Evolutionary conservation across 139 green algal genomes (phyloP), one percentile per base, ranked within the genome.

Genomic region (Chlorella sp.): DNA sequence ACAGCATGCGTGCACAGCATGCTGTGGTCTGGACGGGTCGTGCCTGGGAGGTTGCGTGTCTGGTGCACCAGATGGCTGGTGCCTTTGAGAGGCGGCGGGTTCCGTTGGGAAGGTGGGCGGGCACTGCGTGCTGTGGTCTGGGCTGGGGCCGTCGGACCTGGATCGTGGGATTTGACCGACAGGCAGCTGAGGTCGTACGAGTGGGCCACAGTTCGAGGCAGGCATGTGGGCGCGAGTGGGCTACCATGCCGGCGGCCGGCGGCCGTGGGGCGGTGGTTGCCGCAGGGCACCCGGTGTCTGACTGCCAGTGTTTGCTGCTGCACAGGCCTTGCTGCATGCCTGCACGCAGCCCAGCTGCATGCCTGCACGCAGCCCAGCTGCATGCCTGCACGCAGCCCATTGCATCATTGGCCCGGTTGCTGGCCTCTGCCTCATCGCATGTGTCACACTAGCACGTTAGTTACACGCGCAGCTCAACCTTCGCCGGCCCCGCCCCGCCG

Each of bases 391-490:
- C 64, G n/a, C 22, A 73, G 22, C 64, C 21, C n/a, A n/a, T n/a
- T n/a, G n/a, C n/a, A n/a, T 26, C 64, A 73, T 30, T 26, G 24
- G 15, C n/a, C 24, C 15, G 1, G 22, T 18, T 80, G 73, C 32
- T 80, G 73, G 18, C 34, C n/a, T 22, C 28, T 40, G 73, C 32
- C 24, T 26, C 64, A 80, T 37, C 24, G 19, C 28, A 79, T 79
- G 28, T 1, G 1, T 21, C 71, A 37, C 36, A 81, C 3, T 5
- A n/a, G n/a, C n/a, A n/a, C n/a, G n/a, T n/a, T n/a, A n/a, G n/a
- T n/a, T n/a, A n/a, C 4, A 81, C 36, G 75, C 64, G 83, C 83
- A 88, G 83, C 64, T 88, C 68, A 86, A 80, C 66, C 83, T 88
- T 88, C 83, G 64, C 64, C 4, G 83, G 83, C 83, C 83, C 34